These are phyloP conservation scores for Haematococcus lacustris DNA, from an alignment of 139 green algal species.

Conservation along the genomic window DNA sequence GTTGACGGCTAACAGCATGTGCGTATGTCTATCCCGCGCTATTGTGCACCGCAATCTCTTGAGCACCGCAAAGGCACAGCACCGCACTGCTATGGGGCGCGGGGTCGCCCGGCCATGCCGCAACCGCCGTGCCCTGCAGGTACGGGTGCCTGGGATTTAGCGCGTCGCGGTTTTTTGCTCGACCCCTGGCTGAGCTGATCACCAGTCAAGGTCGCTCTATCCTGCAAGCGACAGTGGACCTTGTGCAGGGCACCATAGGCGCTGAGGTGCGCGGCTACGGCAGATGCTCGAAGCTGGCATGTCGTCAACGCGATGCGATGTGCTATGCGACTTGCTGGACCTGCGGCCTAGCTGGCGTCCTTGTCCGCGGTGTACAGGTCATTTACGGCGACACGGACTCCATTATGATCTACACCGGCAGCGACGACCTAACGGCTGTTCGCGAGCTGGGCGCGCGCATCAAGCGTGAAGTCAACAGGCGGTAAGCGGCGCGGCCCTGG, in stretches of 20 bases:
- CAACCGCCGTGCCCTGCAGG: constrained; percentile 16
- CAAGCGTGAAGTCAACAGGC: constrained; percentile 62
- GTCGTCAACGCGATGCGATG: no score
- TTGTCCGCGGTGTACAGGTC: constrained; percentile 47
- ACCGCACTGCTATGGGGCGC: no score
- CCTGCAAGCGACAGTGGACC: constrained; percentile 87
- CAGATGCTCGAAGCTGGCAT: no score
- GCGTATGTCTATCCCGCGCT: no score
- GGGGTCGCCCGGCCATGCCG: no score
- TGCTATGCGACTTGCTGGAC: no score
- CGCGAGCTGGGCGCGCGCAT: constrained; percentile 53
- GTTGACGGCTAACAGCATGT: constrained; percentile 94
- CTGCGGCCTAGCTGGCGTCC: no score
- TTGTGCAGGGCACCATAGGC: constrained; percentile 64
- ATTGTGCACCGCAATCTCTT: no score
- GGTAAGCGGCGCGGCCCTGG: not conserved
- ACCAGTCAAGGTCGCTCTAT: constrained; percentile 87
- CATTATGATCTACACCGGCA: constrained; percentile 92
- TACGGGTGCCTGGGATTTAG: constrained; percentile 97
- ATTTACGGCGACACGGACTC: constrained; percentile 98
- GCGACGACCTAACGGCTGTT: constrained; percentile 55
- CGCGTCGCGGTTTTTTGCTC: constrained; percentile 86
- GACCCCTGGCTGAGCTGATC: constrained; percentile 90
- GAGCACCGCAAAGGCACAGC: no score
- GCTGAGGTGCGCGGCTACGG: constrained; percentile 35